Percentiles rank a stretch among this genome's conserved stretches.
These are phyloP conservation scores for Dentipellis sp. DNA, from an alignment of 768 basidiomycete genomes.

Conservation along the genomic window DNA sequence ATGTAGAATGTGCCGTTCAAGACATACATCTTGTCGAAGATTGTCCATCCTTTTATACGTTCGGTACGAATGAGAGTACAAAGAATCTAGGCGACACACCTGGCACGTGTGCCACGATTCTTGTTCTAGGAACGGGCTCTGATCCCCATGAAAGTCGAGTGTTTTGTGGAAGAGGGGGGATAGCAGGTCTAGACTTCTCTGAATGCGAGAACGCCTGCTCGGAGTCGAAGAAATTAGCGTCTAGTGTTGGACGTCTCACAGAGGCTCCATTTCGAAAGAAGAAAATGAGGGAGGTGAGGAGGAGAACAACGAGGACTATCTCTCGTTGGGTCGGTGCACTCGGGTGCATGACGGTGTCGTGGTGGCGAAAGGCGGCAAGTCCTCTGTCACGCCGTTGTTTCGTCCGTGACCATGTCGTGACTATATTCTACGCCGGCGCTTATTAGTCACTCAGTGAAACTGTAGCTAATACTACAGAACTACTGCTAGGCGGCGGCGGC, in stretches of 20 bases:
- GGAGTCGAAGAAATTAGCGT: not conserved
- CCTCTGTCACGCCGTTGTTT: not conserved
- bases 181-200: not conserved
- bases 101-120: slow-evolving; percentile 66
- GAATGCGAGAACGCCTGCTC: not conserved
- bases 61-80: not conserved
- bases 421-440: not conserved
- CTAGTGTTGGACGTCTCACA: not conserved
- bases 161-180: slow-evolving; percentile 7
- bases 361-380: not conserved
- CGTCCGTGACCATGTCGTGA: not conserved
- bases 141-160: slow-evolving; percentile 17
- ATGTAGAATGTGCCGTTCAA: slow-evolving; percentile 76
- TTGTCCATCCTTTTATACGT: slow-evolving; percentile 72
- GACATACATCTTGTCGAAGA: slow-evolving; percentile 77
- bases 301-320: slow-evolving; percentile 18
- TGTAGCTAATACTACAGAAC: no score
- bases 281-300: slow-evolving; percentile 19
- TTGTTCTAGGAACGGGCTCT: slow-evolving; percentile 43
- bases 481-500: no score
- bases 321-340: slow-evolving; percentile 21
- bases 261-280: not conserved
- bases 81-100: slow-evolving; percentile 28
- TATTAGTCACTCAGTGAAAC: no score
- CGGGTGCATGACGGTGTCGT: slow-evolving; percentile 4